Evolutionary conservation across 2,329 filamentous ascomycete genomes (phyloP).

Genomic region (Lecanoromycetidae sp.): DNA sequence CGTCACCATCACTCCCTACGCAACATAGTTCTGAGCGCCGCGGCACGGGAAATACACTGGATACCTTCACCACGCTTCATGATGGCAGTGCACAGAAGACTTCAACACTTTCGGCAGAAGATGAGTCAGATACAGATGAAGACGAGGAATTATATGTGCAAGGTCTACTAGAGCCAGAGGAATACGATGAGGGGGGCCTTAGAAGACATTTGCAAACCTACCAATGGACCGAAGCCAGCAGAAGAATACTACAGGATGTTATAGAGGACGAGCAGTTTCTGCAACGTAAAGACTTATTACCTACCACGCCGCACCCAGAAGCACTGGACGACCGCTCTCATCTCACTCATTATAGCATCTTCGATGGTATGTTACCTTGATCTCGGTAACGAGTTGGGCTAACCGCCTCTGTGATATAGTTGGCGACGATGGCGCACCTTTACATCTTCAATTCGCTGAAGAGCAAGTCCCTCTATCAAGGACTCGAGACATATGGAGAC

Average conservation of each 20-base stretch:
- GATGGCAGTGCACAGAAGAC: conserved; percentile 14
- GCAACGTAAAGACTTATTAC: conserved; percentile 33
- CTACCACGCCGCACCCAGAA: conserved; percentile 28
- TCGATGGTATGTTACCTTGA: conserved; percentile 28
- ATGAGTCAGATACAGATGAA: conserved; percentile 28
- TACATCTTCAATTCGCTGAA: conserved; percentile 25
- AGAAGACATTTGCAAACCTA: conserved; percentile 34
- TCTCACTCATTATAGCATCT: conserved; percentile 43
- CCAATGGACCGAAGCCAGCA: conserved; percentile 31
- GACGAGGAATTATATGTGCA: conserved; percentile 31
- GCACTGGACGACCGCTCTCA: conserved; percentile 29
- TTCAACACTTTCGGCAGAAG: conserved; percentile 22
- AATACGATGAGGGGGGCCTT: conserved; percentile 34
- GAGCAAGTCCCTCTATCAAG: conserved; percentile 23
- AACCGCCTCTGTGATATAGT: conserved; percentile 24
- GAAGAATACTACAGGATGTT: conserved; percentile 31
- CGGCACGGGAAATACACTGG: conserved; percentile 7
- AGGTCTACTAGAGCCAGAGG: conserved; percentile 28
- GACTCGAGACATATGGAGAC: conserved; percentile 26
- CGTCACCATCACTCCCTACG: too few species aligned
- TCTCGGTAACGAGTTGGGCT: not conserved
- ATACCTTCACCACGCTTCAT: conserved; percentile 3
- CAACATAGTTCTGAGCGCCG: too few species aligned
- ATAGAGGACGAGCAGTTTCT: conserved; percentile 36
- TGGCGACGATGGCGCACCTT: conserved; percentile 33